Evolutionary conservation across 2,329 filamentous ascomycete species (phyloP).

Genomic region (Pseudogymnoascus sp.): DNA sequence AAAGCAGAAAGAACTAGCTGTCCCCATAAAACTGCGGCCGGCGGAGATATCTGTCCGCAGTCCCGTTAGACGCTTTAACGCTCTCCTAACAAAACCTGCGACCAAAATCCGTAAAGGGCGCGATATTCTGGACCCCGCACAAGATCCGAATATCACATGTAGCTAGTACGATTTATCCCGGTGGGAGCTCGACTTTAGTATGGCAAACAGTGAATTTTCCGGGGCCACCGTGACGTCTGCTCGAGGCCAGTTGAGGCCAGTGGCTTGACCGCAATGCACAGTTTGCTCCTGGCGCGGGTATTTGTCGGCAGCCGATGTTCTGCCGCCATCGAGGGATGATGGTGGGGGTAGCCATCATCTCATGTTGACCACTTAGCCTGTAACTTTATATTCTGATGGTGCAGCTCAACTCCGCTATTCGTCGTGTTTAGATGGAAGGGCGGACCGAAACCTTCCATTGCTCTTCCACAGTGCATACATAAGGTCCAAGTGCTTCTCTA

Average conservation of each 20-base stretch:
- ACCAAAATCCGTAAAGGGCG: not conserved
- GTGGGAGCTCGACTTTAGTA: not conserved
- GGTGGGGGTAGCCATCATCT: not conserved
- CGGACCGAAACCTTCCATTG: conserved; percentile 1
- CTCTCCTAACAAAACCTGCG: too few relatives aligned
- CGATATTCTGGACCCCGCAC: not conserved
- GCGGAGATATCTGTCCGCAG: not conserved
- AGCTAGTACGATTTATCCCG: not conserved
- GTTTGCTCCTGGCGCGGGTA: not conserved
- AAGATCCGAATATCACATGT: not conserved
- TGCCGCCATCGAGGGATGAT: not conserved
- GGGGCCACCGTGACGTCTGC: not conserved
- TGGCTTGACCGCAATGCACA: not conserved
- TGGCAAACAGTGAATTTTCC: not conserved
- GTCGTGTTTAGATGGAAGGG: not conserved
- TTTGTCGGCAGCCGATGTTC: not conserved
- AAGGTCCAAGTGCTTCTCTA: not conserved
- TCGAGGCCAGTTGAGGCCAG: not conserved
- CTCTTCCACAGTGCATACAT: not conserved
- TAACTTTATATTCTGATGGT: conserved; percentile 1
- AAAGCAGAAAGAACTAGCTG: not conserved
- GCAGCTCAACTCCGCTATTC: not conserved
- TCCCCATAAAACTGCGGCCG: conserved; percentile 3
- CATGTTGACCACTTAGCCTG: not conserved
- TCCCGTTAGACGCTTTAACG: not conserved